Percentiles rank a stretch among this genome's conserved stretches.
These are phyloP conservation scores for Hapsidospora chrysogenum DNA, from an alignment of 495 filamentous ascomycete genomes.

Conservation along the genomic window DNA sequence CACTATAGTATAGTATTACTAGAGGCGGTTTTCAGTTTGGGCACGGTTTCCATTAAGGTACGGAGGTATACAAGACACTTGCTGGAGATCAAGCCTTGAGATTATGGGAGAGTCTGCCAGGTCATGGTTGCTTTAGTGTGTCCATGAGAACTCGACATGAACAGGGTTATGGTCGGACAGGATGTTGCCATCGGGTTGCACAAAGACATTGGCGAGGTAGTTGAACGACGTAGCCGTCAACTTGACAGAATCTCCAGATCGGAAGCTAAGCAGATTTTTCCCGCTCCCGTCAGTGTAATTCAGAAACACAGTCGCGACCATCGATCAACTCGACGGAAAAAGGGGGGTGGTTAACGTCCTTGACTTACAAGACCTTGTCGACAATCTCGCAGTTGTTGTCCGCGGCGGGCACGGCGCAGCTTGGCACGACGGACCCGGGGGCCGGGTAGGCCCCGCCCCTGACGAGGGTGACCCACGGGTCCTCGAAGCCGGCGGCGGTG, in stretches of 20 bases:
- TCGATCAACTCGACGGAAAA: too few relatives aligned
- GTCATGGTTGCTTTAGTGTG: conserved; percentile 3
- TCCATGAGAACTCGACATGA: conserved; percentile 35
- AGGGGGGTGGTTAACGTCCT: too few relatives aligned
- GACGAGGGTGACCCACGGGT: conserved; percentile 36
- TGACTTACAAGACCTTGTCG: conserved; percentile 43
- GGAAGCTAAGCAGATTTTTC: too few relatives aligned
- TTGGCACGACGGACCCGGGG: conserved; percentile 15
- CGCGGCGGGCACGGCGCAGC: conserved; percentile 31
- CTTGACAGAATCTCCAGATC: conserved; percentile 10
- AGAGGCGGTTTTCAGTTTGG: too few relatives aligned
- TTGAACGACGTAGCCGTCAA: conserved; percentile 24
- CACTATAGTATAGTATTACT: too few relatives aligned
- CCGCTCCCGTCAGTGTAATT: neutral
- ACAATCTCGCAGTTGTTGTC: conserved; percentile 39
- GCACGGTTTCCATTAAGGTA: too few relatives aligned
- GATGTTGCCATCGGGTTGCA: conserved; percentile 31
- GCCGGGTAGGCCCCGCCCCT: conserved; percentile 11
- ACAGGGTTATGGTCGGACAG: conserved; percentile 48
- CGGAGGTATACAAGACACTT: too few relatives aligned
- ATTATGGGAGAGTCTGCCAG: too few relatives aligned
- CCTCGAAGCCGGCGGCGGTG: conserved; percentile 19
- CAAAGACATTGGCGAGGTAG: conserved; percentile 33
- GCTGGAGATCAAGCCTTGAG: too few relatives aligned
- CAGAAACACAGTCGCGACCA: neutral